phyloP scores from a whole-genome alignment of 2,329 filamentous ascomycete genomes.

The Lasiodiplodia theobromae region DNA sequence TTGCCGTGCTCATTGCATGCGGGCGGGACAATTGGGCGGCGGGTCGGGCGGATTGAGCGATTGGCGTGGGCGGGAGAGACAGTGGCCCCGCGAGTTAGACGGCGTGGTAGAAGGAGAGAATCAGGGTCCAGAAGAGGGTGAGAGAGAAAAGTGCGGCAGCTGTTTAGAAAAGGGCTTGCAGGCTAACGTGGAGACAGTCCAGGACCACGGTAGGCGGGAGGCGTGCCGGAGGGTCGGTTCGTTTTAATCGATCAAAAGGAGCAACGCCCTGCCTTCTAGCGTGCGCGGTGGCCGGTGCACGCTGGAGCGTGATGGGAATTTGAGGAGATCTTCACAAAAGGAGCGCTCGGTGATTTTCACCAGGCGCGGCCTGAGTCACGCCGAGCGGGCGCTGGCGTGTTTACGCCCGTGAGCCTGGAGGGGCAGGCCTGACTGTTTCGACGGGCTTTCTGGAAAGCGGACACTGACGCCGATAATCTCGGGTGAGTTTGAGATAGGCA shows the following conservation, averaged over 20 bases:
- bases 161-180: constrained; percentile 47
- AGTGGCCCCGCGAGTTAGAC: constrained; percentile 22
- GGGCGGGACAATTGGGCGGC: constrained; percentile 30
- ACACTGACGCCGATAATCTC: constrained; percentile 36
- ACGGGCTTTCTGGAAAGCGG: constrained; percentile 31
- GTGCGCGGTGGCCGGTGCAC: constrained; percentile 23
- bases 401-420: constrained; percentile 20
- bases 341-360: constrained; percentile 31
- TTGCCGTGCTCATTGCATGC: constrained; percentile 36
- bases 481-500: constrained; percentile 38
- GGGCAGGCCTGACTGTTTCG: constrained; percentile 28
- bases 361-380: constrained; percentile 28
- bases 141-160: constrained; percentile 49
- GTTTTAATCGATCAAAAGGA: constrained; percentile 50
- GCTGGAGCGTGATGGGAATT: constrained; percentile 27
- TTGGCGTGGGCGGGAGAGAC: constrained; percentile 28
- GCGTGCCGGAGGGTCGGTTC: constrained; percentile 47
- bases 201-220: constrained; percentile 52
- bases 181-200: constrained; percentile 45
- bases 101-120: constrained; percentile 29
- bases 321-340: constrained; percentile 30
- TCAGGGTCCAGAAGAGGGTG: constrained; percentile 49
- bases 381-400: constrained; percentile 26
- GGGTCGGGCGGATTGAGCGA: background rate
- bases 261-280: constrained; percentile 40